phyloP scores from a whole-genome alignment of 2,329 filamentous ascomycete species.

The Epichloe bromicola region DNA sequence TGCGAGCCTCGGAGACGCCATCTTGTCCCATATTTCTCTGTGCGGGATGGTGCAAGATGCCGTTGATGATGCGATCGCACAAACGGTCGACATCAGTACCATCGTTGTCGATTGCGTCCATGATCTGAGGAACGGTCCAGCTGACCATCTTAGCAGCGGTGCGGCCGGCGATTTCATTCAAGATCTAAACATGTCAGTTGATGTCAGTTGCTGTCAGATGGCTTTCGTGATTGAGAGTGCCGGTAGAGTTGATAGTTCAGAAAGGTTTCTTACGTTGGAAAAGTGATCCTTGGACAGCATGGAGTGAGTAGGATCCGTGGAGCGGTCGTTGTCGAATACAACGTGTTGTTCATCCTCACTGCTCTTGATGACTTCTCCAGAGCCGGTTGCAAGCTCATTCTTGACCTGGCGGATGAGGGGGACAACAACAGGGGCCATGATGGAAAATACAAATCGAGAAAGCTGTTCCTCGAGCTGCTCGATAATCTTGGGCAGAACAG shows the following conservation, averaged over 20 bases:
- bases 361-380: constrained; percentile 74
- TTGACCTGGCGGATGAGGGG: constrained; percentile 82
- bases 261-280: constrained; percentile 47
- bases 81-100: constrained; percentile 53
- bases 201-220: background rate
- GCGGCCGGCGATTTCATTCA: constrained; percentile 81
- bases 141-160: constrained; percentile 65
- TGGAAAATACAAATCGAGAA: constrained; percentile 80
- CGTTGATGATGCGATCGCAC: constrained; percentile 63
- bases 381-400: constrained; percentile 73
- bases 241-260: background rate
- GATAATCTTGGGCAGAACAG: constrained; percentile 69
- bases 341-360: constrained; percentile 74
- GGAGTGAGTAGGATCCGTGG: constrained; percentile 76
- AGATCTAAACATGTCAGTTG: constrained; percentile 32
- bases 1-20: constrained; percentile 57
- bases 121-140: constrained; percentile 83
- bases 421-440: constrained; percentile 77
- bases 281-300: constrained; percentile 97
- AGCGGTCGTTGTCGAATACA: constrained; percentile 69
- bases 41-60: constrained; percentile 81
- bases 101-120: constrained; percentile 77
- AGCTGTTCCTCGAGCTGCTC: constrained; percentile 81
- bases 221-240: no score
- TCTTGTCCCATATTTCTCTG: constrained; percentile 58